Evolutionary conservation across 129 eudicot genomes (phyloP), one percentile per base, ranked within the genome.

Genomic region (Smallanthus sonchifolius): DNA sequence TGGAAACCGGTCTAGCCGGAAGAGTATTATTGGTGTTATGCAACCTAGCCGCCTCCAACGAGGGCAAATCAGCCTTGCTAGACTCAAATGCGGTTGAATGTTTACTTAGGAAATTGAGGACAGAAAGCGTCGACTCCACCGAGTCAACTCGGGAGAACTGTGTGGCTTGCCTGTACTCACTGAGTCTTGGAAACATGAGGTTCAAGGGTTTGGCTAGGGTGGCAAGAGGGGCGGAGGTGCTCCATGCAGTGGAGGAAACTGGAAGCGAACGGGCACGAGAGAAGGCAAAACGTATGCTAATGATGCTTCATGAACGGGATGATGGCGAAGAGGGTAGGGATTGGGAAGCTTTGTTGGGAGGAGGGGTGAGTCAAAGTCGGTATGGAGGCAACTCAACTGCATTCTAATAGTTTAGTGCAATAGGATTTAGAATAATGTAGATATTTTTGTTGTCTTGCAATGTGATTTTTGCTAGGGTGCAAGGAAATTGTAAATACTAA

Each of bases 151-250:
- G 90, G 75, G 99, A 91, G 80, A 88, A 95, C 63, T 85, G 91
- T 30, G 91, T 95, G 60, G 96, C 97, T 4, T 91, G 92, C 24
- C 42, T 95, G 73, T 86, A 85, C 84, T 83, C 96, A 16, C 48
- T 95, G 88, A 95, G 99, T 84, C 85, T 70, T 10, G 96, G 99
- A 73, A 91, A 97, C 64, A 77, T 91, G 94, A 74, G 99, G 87
- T 95, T 95, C 60, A 88, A 87, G 77, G 97, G 84, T 73, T 70
- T 88, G 78, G 99, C 97, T 0, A 77, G 62, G 86, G 94, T 82
- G 30, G 88, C 90, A n/a, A 76, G 88, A 75, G 96, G 80, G 52
- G 86, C 11, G 17, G 99, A 95, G 81, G 96, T 88, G 80, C 75
- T 95, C 62, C 82, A 79, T 65, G 85, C 28, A 55, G 99, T 91